Evolutionary conservation across 108 stramenopile genomes (phyloP).

Genomic region (Cylindrotheca fusiformis): DNA sequence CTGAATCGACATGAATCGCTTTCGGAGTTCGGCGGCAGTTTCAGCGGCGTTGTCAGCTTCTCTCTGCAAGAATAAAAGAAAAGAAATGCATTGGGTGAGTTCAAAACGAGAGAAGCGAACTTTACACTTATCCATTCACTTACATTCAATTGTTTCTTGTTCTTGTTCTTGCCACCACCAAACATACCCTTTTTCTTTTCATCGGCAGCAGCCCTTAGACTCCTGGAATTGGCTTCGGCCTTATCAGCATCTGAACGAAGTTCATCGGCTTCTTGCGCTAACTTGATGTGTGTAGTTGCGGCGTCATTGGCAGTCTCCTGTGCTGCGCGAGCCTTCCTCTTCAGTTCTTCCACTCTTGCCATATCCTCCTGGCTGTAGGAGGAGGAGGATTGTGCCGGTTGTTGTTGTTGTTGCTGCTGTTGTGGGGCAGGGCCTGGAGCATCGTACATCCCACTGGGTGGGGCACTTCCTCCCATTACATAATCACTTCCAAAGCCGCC

Average conservation of each 20-base stretch:
- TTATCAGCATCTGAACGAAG: slow-evolving; percentile 57
- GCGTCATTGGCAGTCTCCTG: slow-evolving; percentile 56
- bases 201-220: slow-evolving; percentile 31
- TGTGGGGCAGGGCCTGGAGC: slow-evolving; percentile 23
- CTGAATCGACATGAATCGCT: slow-evolving; percentile 56
- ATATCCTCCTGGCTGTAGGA: slow-evolving; percentile 24
- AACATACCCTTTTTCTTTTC: slow-evolving; percentile 65
- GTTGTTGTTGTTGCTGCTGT: no score
- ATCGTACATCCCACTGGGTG: slow-evolving; percentile 17
- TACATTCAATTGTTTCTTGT: slow-evolving; percentile 48
- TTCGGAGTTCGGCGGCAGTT: slow-evolving; percentile 48
- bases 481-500: slow-evolving; percentile 28
- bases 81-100: neutral
- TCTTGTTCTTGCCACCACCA: slow-evolving; percentile 58
- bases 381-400: slow-evolving; percentile 25
- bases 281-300: slow-evolving; percentile 37
- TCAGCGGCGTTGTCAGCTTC: slow-evolving; percentile 53
- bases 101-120: neutral
- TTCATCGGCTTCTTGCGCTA: slow-evolving; percentile 49
- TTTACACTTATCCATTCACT: neutral
- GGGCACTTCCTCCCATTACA: slow-evolving; percentile 45
- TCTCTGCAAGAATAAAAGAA: slow-evolving; percentile 33
- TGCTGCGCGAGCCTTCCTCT: slow-evolving; percentile 46
- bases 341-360: slow-evolving; percentile 42
- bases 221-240: slow-evolving; percentile 50